Base-by-base conservation (phyloP, 176 grass and related monocot genomes). In the Aegilops tauschii region DNA sequence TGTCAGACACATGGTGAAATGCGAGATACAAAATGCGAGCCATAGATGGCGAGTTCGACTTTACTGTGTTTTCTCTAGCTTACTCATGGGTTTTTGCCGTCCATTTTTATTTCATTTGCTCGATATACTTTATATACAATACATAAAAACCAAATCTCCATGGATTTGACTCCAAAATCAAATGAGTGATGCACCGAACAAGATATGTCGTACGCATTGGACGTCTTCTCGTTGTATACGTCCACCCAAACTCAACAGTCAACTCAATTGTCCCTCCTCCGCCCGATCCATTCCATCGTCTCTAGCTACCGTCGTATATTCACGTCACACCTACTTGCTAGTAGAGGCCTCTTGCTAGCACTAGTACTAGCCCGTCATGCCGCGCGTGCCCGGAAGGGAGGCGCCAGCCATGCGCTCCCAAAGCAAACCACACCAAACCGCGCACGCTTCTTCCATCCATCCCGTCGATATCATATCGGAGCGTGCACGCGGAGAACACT, bases 401-500 rank as follows among this genome's bases (percentile, higher is more conserved):
- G 47, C 34, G 79, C 81, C 94, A 91, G 90, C 72, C 84, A 80
- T 21, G 56, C 66, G 64, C 49, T 69, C 83, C 84, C 90, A 87
- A 90, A 61, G 62, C 34, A 73, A 39, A 77, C 84, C 78, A 39
- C 83, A 83, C 88, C 85, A 88, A 95, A 81, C 85, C 84, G 49
- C 69, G 17, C 45, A 12, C 68, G 13, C 69, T 65, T 47, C 73
- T 8, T 11, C 32, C 18, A 40, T 72, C 18, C 34, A 76, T 79
- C 37, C 84, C 65, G 30, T 79, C 21, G 59, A 36, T 31, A 16
- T 65, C 82, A 69, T 31, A 16, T 47, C 82, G 65, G 50, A 54
- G 78, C 62, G n/a, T 35, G 71, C 66, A 71, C 52, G 77, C 31
- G 5, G 50, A 92, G 52, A 80, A 91, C 86, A 83, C 70, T 61